phyloP scores from a whole-genome alignment of 2,329 filamentous ascomycete genomes.

The Tetracladium maxilliforme region DNA sequence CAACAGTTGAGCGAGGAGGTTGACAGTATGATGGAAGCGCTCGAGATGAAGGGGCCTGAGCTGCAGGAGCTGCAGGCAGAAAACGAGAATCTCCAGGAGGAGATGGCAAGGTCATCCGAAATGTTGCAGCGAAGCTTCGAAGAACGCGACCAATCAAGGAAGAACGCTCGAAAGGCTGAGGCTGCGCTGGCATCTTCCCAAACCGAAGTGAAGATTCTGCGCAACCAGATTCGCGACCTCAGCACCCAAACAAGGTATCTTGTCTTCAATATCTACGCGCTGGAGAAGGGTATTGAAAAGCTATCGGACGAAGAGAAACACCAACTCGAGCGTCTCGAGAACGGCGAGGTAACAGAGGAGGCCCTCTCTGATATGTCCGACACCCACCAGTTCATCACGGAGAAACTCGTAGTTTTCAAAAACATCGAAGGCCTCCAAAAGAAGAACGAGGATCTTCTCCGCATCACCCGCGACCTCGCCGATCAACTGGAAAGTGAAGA shows the following conservation, averaged over 20 bases:
- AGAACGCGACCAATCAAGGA: constrained; percentile 66
- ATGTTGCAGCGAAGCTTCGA: constrained; percentile 70
- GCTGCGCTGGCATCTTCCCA: constrained; percentile 49
- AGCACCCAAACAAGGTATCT: constrained; percentile 84
- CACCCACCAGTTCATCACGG: constrained; percentile 78
- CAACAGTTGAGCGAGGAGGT: constrained; percentile 63
- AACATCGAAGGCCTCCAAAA: constrained; percentile 72
- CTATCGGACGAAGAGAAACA: constrained; percentile 57
- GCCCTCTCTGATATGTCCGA: constrained; percentile 62
- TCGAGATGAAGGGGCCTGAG: constrained; percentile 79
- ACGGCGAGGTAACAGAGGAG: constrained; percentile 59
- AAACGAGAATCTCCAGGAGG: constrained; percentile 62
- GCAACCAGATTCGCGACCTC: constrained; percentile 77
- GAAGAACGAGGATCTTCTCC: constrained; percentile 74
- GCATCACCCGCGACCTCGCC: constrained; percentile 70
- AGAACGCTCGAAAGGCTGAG: constrained; percentile 65
- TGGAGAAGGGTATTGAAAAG: constrained; percentile 62
- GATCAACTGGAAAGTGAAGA: constrained; percentile 87
- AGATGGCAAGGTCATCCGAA: constrained; percentile 73
- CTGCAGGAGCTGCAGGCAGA: constrained; percentile 75
- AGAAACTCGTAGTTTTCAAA: constrained; percentile 81
- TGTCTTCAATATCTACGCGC: constrained; percentile 71
- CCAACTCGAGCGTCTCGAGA: constrained; percentile 64
- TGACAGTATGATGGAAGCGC: constrained; percentile 70
- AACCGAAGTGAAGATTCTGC: constrained; percentile 63